Evolutionary conservation across 1,139 yeast species (phyloP), one percentile per base, ranked within the genome.

Genomic region (Protomyces macrosporus): DNA sequence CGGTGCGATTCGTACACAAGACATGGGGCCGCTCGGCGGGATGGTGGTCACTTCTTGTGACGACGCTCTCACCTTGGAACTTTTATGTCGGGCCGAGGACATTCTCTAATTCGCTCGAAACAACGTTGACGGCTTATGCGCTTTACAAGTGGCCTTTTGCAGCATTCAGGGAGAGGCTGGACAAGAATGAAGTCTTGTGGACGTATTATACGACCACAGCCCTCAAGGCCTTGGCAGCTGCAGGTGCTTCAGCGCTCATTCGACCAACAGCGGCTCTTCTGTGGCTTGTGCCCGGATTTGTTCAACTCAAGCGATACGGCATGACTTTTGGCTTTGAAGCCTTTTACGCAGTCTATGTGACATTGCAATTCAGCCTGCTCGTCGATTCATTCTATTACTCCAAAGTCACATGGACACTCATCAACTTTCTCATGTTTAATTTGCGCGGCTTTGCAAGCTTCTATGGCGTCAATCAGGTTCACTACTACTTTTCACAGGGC

Each of bases 401-500:
- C 0, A 69, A 74, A 50, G 69, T 80, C 67, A 82, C 84, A 0
- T 77, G 89, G 65, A 97, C 98, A 3, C 71, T 85, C 0, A 75
- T 80, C 71, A 85, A 84, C 70, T 93, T 90, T 72, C 70, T 89
- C 61, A 82, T 84, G 71, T 90, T 90, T 76, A 95, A 95, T 72
- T 75, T 87, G 6, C 83, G 84, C 60, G 84, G 88, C 39, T 78
- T 90, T 36, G 86, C 97, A 4, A 80, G 83, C 5, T 90, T 91
- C 70, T 95, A 95, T 74, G 99, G 99, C 0, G 78, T 80, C 0
- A 85, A 95, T 6, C 88, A 95, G 14, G 82, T 91, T 86, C 90
- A 88, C 71, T 95, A 91, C 75, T 95, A 95, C 74, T 52, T 91
- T 1, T 73, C 82, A 9, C 97, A 93, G 75, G 95, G 90, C 6